These are phyloP conservation scores for Diplogelasinospora grovesii DNA, from an alignment of 495 filamentous ascomycete genomes.

Conservation along the genomic window DNA sequence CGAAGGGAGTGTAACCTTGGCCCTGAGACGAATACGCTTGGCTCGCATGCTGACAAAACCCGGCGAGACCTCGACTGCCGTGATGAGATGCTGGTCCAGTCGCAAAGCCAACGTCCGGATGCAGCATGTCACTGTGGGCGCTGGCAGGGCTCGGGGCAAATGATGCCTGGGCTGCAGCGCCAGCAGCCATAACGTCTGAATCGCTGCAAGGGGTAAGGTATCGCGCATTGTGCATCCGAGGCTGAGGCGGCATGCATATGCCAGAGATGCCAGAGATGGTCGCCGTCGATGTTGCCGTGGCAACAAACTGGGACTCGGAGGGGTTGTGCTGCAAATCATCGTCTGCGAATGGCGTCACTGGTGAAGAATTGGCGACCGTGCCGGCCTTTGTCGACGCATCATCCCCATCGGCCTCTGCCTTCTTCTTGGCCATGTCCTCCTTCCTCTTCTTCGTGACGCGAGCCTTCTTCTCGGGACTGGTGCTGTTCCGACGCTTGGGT, in stretches of 20 bases:
- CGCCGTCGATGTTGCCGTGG: conserved; percentile 4
- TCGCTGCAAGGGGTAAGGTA: conserved; percentile 42
- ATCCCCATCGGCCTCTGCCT: conserved; percentile 23
- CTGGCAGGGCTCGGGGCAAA: conserved; percentile 20
- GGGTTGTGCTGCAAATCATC: conserved; percentile 3
- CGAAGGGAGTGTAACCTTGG: conserved; percentile 13
- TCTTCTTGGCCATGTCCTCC: conserved; percentile 22
- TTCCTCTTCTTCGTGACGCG: conserved; percentile 37
- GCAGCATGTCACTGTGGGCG: conserved; percentile 26
- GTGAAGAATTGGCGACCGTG: conserved; percentile 5
- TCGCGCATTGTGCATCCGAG: conserved; percentile 9
- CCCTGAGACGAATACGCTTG: background rate
- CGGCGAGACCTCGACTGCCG: background rate
- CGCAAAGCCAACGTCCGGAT: conserved; percentile 16
- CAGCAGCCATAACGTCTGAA: conserved; percentile 24
- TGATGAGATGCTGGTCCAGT: conserved; percentile 14
- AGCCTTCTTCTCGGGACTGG: conserved; percentile 16
- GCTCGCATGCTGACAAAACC: conserved; percentile 6
- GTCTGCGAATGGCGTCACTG: conserved; percentile 7
- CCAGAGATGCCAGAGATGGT: conserved; percentile 11
- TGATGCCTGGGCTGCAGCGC: conserved; percentile 15
- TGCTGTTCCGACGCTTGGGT: conserved; percentile 35
- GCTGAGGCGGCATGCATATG: conserved; percentile 15
- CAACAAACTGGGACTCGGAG: background rate
- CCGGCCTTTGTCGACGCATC: conserved; percentile 4